phyloP scores from a whole-genome alignment of 768 basidiomycete genomes.

The Naganishia vishniacii region DNA sequence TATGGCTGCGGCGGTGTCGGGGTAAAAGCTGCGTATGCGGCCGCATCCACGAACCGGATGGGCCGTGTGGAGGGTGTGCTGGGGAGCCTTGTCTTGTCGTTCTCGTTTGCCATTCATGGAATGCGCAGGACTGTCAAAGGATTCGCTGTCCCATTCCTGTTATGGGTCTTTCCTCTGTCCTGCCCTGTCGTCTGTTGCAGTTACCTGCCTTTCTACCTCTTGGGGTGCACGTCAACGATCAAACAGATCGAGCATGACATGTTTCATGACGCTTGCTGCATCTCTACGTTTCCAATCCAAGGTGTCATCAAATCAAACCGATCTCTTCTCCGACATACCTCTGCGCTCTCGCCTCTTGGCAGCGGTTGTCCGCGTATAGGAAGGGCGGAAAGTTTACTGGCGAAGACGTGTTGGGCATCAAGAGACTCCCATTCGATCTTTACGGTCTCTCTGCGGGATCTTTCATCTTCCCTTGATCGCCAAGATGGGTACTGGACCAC shows the following conservation, averaged over 20 bases:
- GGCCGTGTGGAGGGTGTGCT: background rate
- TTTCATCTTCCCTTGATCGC: constrained; percentile 1
- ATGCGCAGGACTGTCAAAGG: background rate
- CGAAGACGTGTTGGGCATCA: constrained; percentile 6
- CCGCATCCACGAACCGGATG: background rate
- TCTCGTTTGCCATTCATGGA: background rate
- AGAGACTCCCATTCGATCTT: constrained; percentile 1
- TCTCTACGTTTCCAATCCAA: background rate
- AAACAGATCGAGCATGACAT: constrained; percentile 9
- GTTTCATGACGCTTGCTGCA: background rate
- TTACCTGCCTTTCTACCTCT: background rate
- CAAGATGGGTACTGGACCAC: constrained; percentile 8
- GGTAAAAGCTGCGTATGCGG: background rate
- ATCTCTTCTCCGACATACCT: background rate
- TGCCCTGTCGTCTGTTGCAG: background rate
- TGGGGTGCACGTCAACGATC: background rate
- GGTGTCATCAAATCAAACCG: background rate
- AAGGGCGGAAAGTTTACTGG: background rate
- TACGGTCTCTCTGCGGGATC: background rate
- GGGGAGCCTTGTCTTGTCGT: background rate
- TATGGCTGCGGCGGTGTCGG: background rate
- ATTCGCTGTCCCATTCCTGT: background rate
- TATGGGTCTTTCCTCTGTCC: constrained; percentile 1
- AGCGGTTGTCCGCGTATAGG: background rate
- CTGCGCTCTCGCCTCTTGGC: background rate